Base-by-base conservation (phyloP, 495 filamentous ascomycete genomes). In the Penicillium pancosmium region DNA sequence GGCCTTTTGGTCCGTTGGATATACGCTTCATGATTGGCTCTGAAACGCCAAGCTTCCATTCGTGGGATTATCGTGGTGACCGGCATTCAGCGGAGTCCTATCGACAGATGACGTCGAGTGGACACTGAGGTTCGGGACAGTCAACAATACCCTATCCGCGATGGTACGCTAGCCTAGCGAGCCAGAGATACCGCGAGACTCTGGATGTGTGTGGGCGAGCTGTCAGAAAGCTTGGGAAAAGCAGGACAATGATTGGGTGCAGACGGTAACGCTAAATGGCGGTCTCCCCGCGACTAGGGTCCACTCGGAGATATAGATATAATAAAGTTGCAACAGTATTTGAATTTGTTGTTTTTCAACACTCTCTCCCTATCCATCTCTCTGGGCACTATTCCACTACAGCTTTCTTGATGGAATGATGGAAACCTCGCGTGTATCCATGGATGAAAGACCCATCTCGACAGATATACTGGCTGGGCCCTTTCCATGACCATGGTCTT, bases 341-440 rank as follows among this genome's bases (percentile, higher is more conserved):
- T 52, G 57, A 58, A 31, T n/a, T 58, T 54, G 49, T 50, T 52
- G 31, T 54, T 57, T 38, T n/a, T 49, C 50, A 36, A 46, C 18
- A 12, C 8, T 15, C 9, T 41, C 34, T 15, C 12, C 31, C 23
- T 2, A 1, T 23, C 23, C 23, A 0, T 23, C 23, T 4, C 23
- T 23, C 23, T 23, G 19, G 1, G 19, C 2, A 23, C 23, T 49
- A 56, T 61, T 53, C 23, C 52, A 67, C 48, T 18, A 38, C 13
- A 54, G 9, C 10, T 51, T 57, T 25, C 54, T 40, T 44, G 41
- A 10, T 3, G 16, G 41, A 44, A 9, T 5, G 34, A 61, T 61
- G 64, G 53, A 53, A 63, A 51, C 25, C 19, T 52, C 10, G 11
- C 43, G n/a, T 18, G 23, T 15, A 57, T 38, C 56, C 56, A 35